Conservation (phyloP, 2,329 filamentous ascomycete genomes). For the Teratosphaeria zuluensis region DNA sequence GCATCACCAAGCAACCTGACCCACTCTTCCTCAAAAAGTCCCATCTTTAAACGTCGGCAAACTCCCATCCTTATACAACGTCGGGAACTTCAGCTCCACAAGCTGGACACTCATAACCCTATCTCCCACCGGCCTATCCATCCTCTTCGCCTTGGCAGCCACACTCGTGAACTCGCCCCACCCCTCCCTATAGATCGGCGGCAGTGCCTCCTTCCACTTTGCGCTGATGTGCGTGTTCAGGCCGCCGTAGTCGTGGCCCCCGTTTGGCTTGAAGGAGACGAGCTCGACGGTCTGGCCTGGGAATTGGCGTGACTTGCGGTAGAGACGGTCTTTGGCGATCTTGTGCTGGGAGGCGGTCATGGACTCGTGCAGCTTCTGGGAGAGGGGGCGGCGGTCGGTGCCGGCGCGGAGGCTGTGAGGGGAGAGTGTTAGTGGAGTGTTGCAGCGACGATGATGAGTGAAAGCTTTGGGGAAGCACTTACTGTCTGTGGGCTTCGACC, state of each 20-base stretch:
- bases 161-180: neutral
- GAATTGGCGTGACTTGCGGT: neutral
- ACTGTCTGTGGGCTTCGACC: neutral
- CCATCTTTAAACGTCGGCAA: neutral
- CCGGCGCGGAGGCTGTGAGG: neutral
- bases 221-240: neutral
- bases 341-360: neutral
- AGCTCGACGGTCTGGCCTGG: neutral
- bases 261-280: neutral
- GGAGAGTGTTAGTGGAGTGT: neutral
- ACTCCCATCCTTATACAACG: neutral
- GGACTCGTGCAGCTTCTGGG: neutral
- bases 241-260: neutral
- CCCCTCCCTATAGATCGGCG: neutral
- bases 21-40: neutral
- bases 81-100: neutral
- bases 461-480: neutral
- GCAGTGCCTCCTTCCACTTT: neutral
- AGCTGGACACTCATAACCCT: neutral
- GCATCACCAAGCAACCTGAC: neutral
- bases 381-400: neutral
- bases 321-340: neutral
- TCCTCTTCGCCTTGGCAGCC: neutral
- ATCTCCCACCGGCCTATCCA: neutral
- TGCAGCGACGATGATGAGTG: neutral